Evolutionary conservation across 176 grass and related monocot genomes (phyloP), one percentile per base, ranked within the genome.

Genomic region (Eragrostis curvula): DNA sequence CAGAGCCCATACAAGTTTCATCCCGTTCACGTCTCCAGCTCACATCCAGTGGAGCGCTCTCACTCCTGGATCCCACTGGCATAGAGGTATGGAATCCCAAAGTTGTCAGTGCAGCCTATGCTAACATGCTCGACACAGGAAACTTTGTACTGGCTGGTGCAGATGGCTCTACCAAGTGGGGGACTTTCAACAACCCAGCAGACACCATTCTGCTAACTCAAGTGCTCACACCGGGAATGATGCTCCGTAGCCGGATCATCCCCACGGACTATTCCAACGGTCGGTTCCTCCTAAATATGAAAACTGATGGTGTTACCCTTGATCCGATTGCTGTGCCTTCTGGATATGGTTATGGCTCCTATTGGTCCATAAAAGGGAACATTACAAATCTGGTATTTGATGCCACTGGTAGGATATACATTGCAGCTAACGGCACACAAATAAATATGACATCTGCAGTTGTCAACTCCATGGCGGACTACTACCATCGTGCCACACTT

Each of bases 171-270:
- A 21, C 27, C 16, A 40, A 8, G 2, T 92, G 90, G 90, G 43
- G 47, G 24, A 93, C 43, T 57, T 93, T 93, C 49, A 27, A 70
- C 2, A 0, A n/a, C 47, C 87, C 91, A 20, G 7, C 80, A 16
- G 91, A 93, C 68, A 93, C 91, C 40, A 81, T 93, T 41, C 69
- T 93, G 56, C 84, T 67, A 2, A 66, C 76, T 42, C 87, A 93
- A 51, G 76, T 74, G 16, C 42, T 93, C 18, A 5, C 5, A 3
- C 12, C 51, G 1, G 29, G n/a, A 12, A 78, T 1, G 39, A 36
- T 0, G 8, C 82, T 93, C 50, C 84, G 10, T n/a, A 70, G 87
- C 5, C 80, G 81, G 15, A 55, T 90, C 45, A 85, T 66, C 16
- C 27, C 61, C 25, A 87, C 84, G 1, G 66, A 87, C 40, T 93